Evolutionary conservation across 1,284 basidiomycete genomes (phyloP).

Genomic region (Cutaneotrichosporon sp.): DNA sequence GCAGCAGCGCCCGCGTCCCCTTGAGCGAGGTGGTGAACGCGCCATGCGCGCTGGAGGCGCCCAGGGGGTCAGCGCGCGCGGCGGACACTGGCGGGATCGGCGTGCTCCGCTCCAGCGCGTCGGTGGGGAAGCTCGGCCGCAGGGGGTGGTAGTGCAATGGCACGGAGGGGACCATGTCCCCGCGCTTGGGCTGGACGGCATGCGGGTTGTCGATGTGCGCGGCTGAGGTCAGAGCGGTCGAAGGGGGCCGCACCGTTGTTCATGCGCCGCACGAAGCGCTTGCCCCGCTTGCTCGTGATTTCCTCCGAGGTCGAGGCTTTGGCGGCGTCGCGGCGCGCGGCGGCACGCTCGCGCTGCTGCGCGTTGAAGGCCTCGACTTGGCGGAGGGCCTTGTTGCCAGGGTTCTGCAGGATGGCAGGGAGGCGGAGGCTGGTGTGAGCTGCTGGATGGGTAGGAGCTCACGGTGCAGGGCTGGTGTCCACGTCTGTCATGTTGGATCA

Average conservation of each 20-base stretch:
- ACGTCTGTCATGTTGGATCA: constrained; percentile 11
- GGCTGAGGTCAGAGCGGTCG: constrained; percentile 27
- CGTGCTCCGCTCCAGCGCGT: constrained; percentile 32
- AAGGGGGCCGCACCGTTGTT: constrained; percentile 45
- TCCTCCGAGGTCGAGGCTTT: constrained; percentile 10
- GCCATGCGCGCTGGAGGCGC: constrained; percentile 26
- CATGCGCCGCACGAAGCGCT: constrained; percentile 44
- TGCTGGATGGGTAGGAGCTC: neutral
- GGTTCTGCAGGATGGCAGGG: constrained; percentile 53
- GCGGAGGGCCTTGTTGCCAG: constrained; percentile 32
- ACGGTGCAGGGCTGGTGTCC: constrained; percentile 16
- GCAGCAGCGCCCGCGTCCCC: constrained; percentile 45
- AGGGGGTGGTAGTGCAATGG: constrained; percentile 41
- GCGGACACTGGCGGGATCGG: constrained; percentile 23
- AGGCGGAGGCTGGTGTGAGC: constrained; percentile 47
- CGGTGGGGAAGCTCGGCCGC: constrained; percentile 37
- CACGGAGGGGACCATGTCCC: constrained; percentile 43
- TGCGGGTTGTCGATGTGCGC: constrained; percentile 49
- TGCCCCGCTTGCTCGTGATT: constrained; percentile 27
- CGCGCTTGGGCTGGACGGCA: constrained; percentile 34
- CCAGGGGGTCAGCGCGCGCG: constrained; percentile 13
- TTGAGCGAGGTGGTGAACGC: constrained; percentile 49
- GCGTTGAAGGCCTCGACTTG: constrained; percentile 48
- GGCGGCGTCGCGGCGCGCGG: constrained; percentile 30
- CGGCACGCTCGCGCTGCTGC: constrained; percentile 48